Evolutionary conservation across 139 green algal genomes (phyloP), one percentile per base, ranked within the genome.

Genomic region (Micractinium conductrix): DNA sequence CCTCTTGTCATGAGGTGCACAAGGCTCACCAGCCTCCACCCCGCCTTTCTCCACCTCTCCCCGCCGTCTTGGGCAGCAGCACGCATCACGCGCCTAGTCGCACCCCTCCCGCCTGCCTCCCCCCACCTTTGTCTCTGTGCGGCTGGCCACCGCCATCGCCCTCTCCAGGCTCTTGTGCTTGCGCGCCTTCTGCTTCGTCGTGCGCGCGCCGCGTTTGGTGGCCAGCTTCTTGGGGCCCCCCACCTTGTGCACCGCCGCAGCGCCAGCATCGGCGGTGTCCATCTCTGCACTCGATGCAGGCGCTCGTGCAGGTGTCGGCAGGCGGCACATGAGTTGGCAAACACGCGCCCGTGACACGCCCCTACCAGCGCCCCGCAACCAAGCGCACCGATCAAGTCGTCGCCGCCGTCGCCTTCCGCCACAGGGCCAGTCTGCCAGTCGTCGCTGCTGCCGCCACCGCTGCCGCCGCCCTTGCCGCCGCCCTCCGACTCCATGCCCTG

Each of bases 111-210:
- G n/a, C n/a, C n/a, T n/a, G n/a, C n/a, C n/a, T n/a, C n/a, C n/a
- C n/a, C n/a, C n/a, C 4, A 70, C 24, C 70, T 89, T 89, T 12
- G 85, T 87, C 35, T 86, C 83, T 3, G 45, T 72, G 33, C 71
- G 50, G 55, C 83, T 86, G 12, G 38, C 60, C 24, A 87, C 42
- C 33, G 83, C 53, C 40, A 89, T 60, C 30, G 85, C 85, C 58
- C 78, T 78, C 22, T 88, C 74, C n/a, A 88, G 30, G 45, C 63
- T 88, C 37, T 69, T 70, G 9, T 38, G 50, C 78, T 88, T 88
- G 53, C 76, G 74, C 62, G 58, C 33, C 71, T 88, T 85, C 65
- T 88, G 84, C 80, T 81, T 74, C 17, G 28, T 80, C 28, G 60
- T 88, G 33, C 43, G 21, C 42, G 44, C 33, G 14, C 84, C 84